A percentile compares a stretch with the other conserved stretches of the same genome.
These are phyloP conservation scores for Hanseniaspora taiwanica DNA, from an alignment of 805 yeast genomes.

Conservation along the genomic window DNA sequence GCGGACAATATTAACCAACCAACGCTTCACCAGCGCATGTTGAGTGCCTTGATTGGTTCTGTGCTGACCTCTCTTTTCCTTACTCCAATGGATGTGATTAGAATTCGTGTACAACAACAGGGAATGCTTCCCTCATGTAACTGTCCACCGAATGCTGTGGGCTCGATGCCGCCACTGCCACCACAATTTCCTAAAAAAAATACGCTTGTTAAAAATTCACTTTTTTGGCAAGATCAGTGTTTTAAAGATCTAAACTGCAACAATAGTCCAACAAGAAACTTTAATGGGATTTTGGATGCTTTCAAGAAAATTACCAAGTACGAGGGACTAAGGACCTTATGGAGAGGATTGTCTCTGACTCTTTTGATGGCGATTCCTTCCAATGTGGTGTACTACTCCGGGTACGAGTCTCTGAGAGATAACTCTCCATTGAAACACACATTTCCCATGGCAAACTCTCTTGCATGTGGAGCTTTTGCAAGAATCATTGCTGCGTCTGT, in stretches of 20 bases:
- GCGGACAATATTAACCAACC: too few relatives aligned
- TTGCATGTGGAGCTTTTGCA: constrained; percentile 77
- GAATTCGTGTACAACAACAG: constrained; percentile 69
- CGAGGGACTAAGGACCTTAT: constrained; percentile 69
- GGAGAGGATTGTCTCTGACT: constrained; percentile 82
- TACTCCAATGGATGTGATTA: constrained; percentile 72
- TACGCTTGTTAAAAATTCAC: not conserved
- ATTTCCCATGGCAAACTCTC: constrained; percentile 43
- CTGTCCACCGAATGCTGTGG: constrained; percentile 12
- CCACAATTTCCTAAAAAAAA: constrained; percentile 6
- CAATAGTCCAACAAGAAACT: constrained; percentile 15
- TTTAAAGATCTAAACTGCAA: constrained; percentile 21
- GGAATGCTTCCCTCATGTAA: constrained; percentile 39
- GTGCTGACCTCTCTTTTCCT: constrained; percentile 57
- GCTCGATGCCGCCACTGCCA: constrained; percentile 23
- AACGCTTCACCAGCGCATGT: constrained; percentile 49
- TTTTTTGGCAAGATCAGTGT: constrained; percentile 23
- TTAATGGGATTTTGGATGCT: constrained; percentile 67
- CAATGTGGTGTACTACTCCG: constrained; percentile 85
- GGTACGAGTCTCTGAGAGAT: constrained; percentile 79
- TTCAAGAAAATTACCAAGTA: constrained; percentile 45
- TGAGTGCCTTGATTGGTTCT: constrained; percentile 69
- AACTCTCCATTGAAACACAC: constrained; percentile 38
- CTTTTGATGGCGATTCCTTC: constrained; percentile 85
- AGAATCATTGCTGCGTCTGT: constrained; percentile 71